Percentiles rank a stretch among this genome's conserved stretches.
Conservation (phyloP, 2,329 filamentous ascomycete species). For the Nannizzia gypsea region DNA sequence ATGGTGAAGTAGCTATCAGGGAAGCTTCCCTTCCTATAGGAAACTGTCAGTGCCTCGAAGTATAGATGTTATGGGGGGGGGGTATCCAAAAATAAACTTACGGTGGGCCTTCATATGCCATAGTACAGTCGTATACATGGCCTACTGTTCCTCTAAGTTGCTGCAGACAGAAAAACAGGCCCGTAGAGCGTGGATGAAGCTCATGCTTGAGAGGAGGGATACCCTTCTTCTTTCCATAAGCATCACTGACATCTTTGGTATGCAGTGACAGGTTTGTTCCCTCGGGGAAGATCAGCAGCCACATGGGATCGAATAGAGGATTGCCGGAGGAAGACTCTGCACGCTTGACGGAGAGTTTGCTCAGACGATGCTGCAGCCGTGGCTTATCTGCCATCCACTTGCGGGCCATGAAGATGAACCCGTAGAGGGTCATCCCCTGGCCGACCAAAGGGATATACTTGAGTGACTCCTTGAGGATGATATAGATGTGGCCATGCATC, state of each 20-base stretch:
- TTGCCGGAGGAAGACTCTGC: slow-evolving; percentile 39
- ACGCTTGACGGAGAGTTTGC: slow-evolving; percentile 38
- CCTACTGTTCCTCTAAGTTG: slow-evolving; percentile 48
- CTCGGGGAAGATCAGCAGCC: slow-evolving; percentile 55
- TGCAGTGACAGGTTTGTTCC: slow-evolving; percentile 50
- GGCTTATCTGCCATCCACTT: slow-evolving; percentile 52
- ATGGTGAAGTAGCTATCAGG: slow-evolving; percentile 89
- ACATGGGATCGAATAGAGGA: slow-evolving; percentile 49
- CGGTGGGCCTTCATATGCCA: slow-evolving; percentile 90
- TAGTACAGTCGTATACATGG: slow-evolving; percentile 65
- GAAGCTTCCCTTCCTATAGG: slow-evolving; percentile 57
- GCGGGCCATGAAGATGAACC: slow-evolving; percentile 53
- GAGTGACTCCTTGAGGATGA: slow-evolving; percentile 54
- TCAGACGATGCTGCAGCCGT: slow-evolving; percentile 45
- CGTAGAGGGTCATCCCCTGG: slow-evolving; percentile 53
- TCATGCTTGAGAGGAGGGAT: slow-evolving; percentile 48
- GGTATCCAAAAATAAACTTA: slow-evolving; percentile 40
- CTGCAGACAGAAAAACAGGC: slow-evolving; percentile 49
- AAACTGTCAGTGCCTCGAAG: slow-evolving; percentile 1
- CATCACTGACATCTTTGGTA: slow-evolving; percentile 45
- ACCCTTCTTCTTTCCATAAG: slow-evolving; percentile 47
- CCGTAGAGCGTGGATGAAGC: slow-evolving; percentile 50
- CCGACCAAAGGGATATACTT: slow-evolving; percentile 52
- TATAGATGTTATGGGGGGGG: neutral
- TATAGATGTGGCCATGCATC: slow-evolving; percentile 55